Base-by-base conservation (phyloP, 495 filamentous ascomycete genomes). In the Paragyromitra xinjiangensis region DNA sequence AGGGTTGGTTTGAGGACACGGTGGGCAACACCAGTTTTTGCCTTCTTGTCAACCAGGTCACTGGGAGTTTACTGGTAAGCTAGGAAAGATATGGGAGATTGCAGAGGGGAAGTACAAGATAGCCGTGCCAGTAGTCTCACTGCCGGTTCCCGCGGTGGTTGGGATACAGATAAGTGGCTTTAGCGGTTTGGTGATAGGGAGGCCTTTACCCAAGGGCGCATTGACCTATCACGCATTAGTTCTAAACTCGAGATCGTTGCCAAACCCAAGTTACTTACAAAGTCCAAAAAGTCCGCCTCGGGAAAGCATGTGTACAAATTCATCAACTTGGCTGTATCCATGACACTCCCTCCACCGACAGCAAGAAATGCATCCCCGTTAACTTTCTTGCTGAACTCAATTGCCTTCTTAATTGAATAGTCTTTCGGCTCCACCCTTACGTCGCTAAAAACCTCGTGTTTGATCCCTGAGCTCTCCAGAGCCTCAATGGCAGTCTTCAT, bases 251-350 rank as follows among this genome's bases (percentile, higher is more conserved):
- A 48, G 45, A 11, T 22, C 2, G 44, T n/a, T 22, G 14, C 1
- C 12, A 16, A 9, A 24, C 11, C 14, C 11, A 45, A 12, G 39
- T 8, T 50, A 69, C 79, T 45, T 19, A 79, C 95, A 81, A 99
- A 98, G 85, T 98, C 95, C 14, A 98, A 85, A 82, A 99, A 97
- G 72, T 94, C 91, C 29, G 94, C 93, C 6, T 96, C 89, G 0
- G 94, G 94, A 84, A 90, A 96, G 82, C 88, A 90, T 0, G 90
- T 92, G 85, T 98, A 98, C 0, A 99, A 89, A 83, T 99, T 99
- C 93, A 98, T 97, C 29, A 98, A 87, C 85, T 99, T 99, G 44
- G 95, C 94, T 0, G 95, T 99, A 85, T 99, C 95, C 79, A 99
- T 99, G 48, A 98, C 92, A 24, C 90, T 92, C 24, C 92, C 92